phyloP scores from a whole-genome alignment of 1,284 basidiomycete genomes.

The Cutaneotrichosporon sp. region DNA sequence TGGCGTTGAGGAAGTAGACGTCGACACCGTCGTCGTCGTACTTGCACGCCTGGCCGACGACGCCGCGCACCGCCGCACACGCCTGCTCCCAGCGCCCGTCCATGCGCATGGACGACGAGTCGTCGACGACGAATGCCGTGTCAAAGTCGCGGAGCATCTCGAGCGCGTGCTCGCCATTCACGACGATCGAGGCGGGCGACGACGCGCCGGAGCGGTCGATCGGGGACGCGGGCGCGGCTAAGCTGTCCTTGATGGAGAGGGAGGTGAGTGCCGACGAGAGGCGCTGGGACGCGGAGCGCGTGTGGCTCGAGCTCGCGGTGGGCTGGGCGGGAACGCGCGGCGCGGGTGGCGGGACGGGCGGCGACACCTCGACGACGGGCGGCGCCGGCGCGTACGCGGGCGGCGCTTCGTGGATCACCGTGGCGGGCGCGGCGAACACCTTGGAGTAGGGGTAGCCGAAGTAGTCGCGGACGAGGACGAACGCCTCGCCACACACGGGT shows the following conservation, averaged over 20 bases:
- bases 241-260: background rate
- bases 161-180: conserved; percentile 12
- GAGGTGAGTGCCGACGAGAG: background rate
- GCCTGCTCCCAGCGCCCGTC: conserved; percentile 49
- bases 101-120: conserved; percentile 41
- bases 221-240: background rate
- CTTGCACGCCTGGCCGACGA: conserved; percentile 39
- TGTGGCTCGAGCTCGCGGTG: background rate
- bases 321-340: no score
- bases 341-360: background rate
- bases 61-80: conserved; percentile 38
- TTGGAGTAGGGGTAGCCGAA: conserved; percentile 7
- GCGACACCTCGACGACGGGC: background rate
- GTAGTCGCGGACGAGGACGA: conserved; percentile 16
- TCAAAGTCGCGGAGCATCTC: conserved; percentile 48
- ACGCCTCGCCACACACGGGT: background rate
- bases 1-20: conserved; percentile 51
- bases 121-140: conserved; percentile 51
- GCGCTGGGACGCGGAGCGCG: background rate
- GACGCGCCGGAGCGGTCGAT: background rate
- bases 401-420: background rate
- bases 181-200: background rate
- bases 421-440: background rate
- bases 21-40: conserved; percentile 46
- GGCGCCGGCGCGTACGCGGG: background rate